These are phyloP conservation scores for Glomus cerebriforme DNA, from an alignment of 192 early-diverging fungal genomes.

Conservation along the genomic window DNA sequence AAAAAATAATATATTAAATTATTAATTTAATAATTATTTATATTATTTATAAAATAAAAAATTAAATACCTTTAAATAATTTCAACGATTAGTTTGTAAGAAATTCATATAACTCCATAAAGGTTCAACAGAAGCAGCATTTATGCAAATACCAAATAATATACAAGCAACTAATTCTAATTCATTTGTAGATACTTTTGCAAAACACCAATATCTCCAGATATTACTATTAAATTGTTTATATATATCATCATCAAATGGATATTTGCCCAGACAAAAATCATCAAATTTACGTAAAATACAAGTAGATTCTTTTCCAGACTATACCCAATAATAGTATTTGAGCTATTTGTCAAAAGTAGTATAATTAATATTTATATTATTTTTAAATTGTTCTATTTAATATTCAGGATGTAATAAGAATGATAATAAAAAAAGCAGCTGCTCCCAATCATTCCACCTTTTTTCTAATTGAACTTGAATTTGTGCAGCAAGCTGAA, in stretches of 20 bases:
- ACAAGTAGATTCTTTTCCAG: not conserved
- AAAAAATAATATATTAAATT: not conserved
- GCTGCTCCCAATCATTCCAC: not conserved
- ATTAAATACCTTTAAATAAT: not conserved
- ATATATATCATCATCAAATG: slow-evolving; percentile 2
- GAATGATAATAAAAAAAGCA: not conserved
- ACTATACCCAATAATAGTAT: too few relatives aligned
- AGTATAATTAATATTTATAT: not conserved
- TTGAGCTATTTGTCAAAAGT: too few relatives aligned
- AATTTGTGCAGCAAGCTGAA: not conserved
- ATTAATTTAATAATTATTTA: too few relatives aligned
- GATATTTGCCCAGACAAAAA: slow-evolving; percentile 5
- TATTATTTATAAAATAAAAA: too few relatives aligned
- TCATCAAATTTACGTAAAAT: not conserved
- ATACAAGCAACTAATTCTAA: slow-evolving; percentile 1
- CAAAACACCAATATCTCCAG: not conserved
- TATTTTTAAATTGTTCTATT: not conserved
- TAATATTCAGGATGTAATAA: not conserved
- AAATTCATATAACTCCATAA: slow-evolving; percentile 3
- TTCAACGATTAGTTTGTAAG: not conserved
- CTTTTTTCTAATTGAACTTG: not conserved
- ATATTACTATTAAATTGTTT: slow-evolving; percentile 9
- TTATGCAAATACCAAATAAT: slow-evolving; percentile 22
- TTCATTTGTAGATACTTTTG: not conserved
- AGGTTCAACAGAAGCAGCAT: slow-evolving; percentile 8